phyloP scores from a whole-genome alignment of 176 grass and related monocot genomes.

The Triticum turgidum region DNA sequence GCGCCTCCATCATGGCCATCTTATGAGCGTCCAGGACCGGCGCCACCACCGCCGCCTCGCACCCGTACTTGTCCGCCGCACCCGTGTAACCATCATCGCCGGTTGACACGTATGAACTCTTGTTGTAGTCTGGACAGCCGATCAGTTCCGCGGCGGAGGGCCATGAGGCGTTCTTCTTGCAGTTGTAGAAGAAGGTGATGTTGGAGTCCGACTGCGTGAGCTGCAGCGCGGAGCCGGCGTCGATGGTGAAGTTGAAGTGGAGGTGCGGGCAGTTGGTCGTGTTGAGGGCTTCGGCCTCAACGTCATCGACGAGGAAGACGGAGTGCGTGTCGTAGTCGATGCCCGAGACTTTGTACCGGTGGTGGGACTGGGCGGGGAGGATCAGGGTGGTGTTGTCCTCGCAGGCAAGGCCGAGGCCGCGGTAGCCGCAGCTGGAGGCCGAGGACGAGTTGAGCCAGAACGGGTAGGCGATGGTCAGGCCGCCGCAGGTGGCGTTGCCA shows the following conservation, averaged over 20 bases:
- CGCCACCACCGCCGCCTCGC: constrained; percentile 36
- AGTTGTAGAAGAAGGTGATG: constrained; percentile 46
- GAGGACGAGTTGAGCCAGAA: constrained; percentile 34
- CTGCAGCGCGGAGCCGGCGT: background rate
- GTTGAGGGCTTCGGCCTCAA: background rate
- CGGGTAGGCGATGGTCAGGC: constrained; percentile 43
- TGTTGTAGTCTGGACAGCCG: background rate
- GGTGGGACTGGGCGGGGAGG: background rate
- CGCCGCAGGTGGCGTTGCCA: constrained; percentile 31
- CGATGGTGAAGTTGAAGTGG: constrained; percentile 33
- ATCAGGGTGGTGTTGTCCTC: background rate
- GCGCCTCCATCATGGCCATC: background rate
- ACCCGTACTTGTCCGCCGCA: background rate
- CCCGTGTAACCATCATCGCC: no score
- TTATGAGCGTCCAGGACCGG: background rate
- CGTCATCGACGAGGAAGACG: constrained; percentile 31
- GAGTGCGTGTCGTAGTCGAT: constrained; percentile 31
- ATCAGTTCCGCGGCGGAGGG: background rate
- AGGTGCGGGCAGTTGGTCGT: constrained; percentile 11
- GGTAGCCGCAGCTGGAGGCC: constrained; percentile 16
- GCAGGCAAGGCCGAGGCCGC: constrained; percentile 47
- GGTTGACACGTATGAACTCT: background rate
- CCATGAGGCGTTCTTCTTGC: background rate
- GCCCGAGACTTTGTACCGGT: constrained; percentile 5
- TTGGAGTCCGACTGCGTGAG: background rate